Conservation (phyloP, 371 early-diverging fungal species). For the Actinomucor elegans region DNA sequence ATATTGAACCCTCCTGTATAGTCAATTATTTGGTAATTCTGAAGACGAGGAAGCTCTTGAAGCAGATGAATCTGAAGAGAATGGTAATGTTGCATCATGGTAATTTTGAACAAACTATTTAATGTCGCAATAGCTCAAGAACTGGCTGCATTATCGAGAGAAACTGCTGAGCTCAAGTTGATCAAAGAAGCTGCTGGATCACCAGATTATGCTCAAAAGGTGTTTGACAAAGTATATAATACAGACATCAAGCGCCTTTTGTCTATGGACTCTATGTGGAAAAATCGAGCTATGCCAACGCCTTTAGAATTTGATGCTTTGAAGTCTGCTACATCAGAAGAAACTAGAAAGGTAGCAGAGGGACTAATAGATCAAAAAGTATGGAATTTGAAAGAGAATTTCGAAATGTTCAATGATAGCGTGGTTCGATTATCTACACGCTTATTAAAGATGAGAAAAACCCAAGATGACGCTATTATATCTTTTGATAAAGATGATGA, state of each 20-base stretch:
- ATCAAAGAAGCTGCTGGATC: constrained; percentile 64
- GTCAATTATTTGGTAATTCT: constrained; percentile 82
- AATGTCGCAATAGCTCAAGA: constrained; percentile 59
- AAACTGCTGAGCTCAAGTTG: constrained; percentile 67
- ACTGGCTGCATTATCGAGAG: constrained; percentile 67
- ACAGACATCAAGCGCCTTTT: constrained; percentile 78
- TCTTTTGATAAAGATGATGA: constrained; percentile 95
- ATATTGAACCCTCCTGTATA: constrained; percentile 27
- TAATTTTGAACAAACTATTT: background rate
- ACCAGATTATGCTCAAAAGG: constrained; percentile 63
- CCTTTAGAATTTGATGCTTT: constrained; percentile 63
- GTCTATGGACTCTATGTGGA: constrained; percentile 92
- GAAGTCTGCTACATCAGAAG: background rate
- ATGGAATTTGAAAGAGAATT: constrained; percentile 64
- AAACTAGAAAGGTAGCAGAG: background rate
- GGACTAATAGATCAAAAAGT: constrained; percentile 65
- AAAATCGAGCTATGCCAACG: constrained; percentile 67
- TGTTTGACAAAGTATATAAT: constrained; percentile 88
- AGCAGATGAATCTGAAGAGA: constrained; percentile 53
- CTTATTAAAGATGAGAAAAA: constrained; percentile 35
- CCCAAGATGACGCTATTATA: constrained; percentile 52
- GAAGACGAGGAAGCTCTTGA: constrained; percentile 65
- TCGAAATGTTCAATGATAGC: constrained; percentile 56
- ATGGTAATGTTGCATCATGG: constrained; percentile 43
- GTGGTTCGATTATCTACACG: constrained; percentile 40